Percentiles rank a stretch among this genome's conserved stretches.
phyloP scores from a whole-genome alignment of 2,329 filamentous ascomycete species.

The Clathrospora elynae region DNA sequence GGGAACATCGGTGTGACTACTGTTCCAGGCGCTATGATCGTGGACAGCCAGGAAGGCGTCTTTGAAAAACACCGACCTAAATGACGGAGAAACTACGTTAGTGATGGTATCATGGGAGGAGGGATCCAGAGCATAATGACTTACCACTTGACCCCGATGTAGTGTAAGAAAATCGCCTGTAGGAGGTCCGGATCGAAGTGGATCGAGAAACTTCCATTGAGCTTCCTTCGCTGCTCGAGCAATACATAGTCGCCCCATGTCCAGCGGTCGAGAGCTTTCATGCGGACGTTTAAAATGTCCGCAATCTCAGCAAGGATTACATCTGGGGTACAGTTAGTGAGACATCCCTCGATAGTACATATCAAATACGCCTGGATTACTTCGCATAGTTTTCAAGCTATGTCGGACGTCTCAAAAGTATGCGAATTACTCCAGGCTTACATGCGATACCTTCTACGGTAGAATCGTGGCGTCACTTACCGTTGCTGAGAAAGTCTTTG shows the following conservation, averaged over 20 bases:
- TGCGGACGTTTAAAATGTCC: slow-evolving; percentile 42
- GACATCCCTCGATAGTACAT: too few species aligned
- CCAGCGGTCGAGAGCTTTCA: slow-evolving; percentile 35
- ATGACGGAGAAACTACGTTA: not conserved
- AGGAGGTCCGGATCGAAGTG: slow-evolving; percentile 42
- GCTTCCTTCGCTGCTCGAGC: slow-evolving; percentile 36
- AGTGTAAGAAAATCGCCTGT: slow-evolving; percentile 43
- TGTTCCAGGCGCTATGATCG: slow-evolving; percentile 27
- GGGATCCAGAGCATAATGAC: not conserved
- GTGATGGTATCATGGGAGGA: too few species aligned
- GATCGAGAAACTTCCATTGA: slow-evolving; percentile 37
- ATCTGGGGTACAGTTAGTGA: too few species aligned
- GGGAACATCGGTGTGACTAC: slow-evolving; percentile 18
- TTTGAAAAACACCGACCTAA: slow-evolving; percentile 39
- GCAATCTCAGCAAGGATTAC: slow-evolving; percentile 39
- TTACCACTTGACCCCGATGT: slow-evolving; percentile 38
- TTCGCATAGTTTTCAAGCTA: too few species aligned
- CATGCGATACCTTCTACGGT: too few species aligned
- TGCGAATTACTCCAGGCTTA: too few species aligned
- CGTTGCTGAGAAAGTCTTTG: slow-evolving; percentile 42
- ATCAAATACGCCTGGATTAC: too few species aligned
- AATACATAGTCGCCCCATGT: slow-evolving; percentile 38
- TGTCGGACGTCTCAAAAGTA: too few species aligned
- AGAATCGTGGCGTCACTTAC: not conserved
- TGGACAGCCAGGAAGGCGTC: slow-evolving; percentile 26